phyloP scores from a whole-genome alignment of 139 green algal genomes.

The Chlorella vulgaris region DNA sequence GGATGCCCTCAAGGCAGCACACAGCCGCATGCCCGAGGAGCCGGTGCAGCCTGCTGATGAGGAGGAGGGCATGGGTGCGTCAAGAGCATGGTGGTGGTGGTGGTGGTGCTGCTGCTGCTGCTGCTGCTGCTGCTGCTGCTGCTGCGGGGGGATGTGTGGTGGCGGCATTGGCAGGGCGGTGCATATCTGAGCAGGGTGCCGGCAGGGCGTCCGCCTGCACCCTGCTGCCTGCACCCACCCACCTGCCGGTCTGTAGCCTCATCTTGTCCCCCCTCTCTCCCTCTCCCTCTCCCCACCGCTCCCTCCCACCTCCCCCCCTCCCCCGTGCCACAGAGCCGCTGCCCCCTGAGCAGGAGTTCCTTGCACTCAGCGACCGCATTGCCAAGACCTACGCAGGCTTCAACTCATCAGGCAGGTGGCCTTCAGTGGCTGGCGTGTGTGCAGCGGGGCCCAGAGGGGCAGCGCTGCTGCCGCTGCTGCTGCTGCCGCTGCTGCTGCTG shows the following conservation, averaged over 20 bases:
- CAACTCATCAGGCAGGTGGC: conserved; percentile 22
- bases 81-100: too few species aligned
- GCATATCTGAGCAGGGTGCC: too few species aligned
- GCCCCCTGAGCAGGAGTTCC: conserved; percentile 16
- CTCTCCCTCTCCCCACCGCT: not conserved
- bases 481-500: too few species aligned
- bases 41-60: not conserved
- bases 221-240: too few species aligned
- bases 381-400: conserved; percentile 31
- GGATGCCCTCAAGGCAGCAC: conserved; percentile 34
- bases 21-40: conserved; percentile 12
- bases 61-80: not conserved
- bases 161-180: too few species aligned
- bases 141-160: too few species aligned
- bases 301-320: not conserved
- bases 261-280: too few species aligned
- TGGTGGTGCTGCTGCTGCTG: too few species aligned
- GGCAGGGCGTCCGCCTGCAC: too few species aligned
- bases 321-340: not conserved
- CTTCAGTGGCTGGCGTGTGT: not conserved
- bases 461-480: too few species aligned
- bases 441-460: not conserved
- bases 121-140: too few species aligned
- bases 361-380: conserved; percentile 32
- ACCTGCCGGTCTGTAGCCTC: too few species aligned